These are phyloP conservation scores for Extremus antarcticus DNA, from an alignment of 495 filamentous ascomycete genomes.

Conservation along the genomic window DNA sequence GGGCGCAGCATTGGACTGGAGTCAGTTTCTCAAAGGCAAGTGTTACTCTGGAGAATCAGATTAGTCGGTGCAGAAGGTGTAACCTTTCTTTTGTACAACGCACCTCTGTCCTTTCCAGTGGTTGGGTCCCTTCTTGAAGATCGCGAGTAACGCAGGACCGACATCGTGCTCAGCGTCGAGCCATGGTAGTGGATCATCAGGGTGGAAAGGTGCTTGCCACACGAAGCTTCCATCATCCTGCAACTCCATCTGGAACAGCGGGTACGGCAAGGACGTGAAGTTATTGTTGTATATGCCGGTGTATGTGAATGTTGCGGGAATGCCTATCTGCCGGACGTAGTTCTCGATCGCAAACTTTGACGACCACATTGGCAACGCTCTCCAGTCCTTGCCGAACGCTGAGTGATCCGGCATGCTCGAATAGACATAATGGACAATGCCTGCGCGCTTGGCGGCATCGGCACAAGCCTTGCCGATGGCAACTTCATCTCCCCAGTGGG, in stretches of 20 bases:
- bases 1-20: constrained; percentile 66
- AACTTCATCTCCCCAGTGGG: constrained; percentile 92
- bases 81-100: constrained; percentile 16
- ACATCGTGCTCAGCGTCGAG: constrained; percentile 95
- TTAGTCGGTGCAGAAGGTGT: background rate
- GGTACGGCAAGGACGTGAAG: constrained; percentile 87
- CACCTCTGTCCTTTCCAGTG: constrained; percentile 78
- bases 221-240: constrained; percentile 71
- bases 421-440: constrained; percentile 86
- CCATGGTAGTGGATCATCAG: constrained; percentile 83
- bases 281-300: constrained; percentile 99
- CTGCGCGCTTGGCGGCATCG: constrained; percentile 75
- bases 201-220: constrained; percentile 92
- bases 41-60: constrained; percentile 51
- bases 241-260: constrained; percentile 86
- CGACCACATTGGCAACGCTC: constrained; percentile 77
- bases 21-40: constrained; percentile 87
- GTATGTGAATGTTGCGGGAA: constrained; percentile 88
- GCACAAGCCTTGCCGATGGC: constrained; percentile 77
- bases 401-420: constrained; percentile 95
- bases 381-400: constrained; percentile 59
- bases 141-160: constrained; percentile 84
- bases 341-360: constrained; percentile 85
- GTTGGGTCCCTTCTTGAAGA: constrained; percentile 82
- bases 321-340: constrained; percentile 69